A percentile compares a stretch with the other conserved stretches of the same genome.
These are phyloP conservation scores for Rubia peregrina DNA, from an alignment of 305 asterid genomes.

Conservation along the genomic window DNA sequence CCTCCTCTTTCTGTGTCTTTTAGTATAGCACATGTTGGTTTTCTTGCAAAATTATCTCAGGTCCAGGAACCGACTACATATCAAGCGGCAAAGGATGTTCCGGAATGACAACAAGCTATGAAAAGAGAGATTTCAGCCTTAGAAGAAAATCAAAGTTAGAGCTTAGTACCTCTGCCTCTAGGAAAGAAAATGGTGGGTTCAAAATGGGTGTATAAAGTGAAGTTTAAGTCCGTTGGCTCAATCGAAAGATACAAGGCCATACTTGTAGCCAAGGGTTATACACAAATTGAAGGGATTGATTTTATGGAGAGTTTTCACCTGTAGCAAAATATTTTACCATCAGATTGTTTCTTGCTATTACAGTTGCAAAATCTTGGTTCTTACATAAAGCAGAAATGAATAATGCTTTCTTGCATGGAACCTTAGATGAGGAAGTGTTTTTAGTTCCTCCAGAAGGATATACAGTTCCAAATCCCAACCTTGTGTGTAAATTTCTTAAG, in stretches of 20 bases:
- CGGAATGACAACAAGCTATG: background rate
- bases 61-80: background rate
- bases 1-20: background rate
- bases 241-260: background rate
- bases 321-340: background rate
- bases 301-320: background rate
- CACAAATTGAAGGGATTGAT: background rate
- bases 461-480: background rate
- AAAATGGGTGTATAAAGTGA: background rate
- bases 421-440: background rate
- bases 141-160: background rate
- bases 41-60: background rate
- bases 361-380: background rate
- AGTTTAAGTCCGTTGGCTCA: background rate
- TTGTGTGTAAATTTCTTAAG: background rate
- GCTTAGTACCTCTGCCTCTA: background rate
- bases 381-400: background rate
- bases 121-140: background rate
- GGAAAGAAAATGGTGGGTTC: background rate
- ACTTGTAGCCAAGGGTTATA: background rate
- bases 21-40: background rate
- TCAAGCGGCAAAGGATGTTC: background rate
- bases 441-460: background rate
- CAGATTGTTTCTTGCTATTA: background rate
- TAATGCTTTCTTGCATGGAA: background rate